phyloP scores from a whole-genome alignment of 352 stramenopile genomes.

The Phytophthora pini region DNA sequence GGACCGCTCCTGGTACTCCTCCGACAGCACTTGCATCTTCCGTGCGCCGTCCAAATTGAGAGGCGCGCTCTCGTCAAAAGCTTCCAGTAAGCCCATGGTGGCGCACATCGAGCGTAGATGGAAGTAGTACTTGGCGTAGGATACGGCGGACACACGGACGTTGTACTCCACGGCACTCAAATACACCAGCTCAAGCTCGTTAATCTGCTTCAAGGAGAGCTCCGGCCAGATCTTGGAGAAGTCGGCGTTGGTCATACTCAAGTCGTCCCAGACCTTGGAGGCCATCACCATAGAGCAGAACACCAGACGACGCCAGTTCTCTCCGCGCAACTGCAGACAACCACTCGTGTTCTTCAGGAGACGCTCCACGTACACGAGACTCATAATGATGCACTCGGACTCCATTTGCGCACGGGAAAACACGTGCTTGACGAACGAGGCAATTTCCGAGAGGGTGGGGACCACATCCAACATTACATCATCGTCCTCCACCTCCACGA shows the following conservation, averaged over 20 bases:
- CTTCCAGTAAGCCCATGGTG: constrained; percentile 81
- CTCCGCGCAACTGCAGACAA: constrained; percentile 70
- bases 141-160: constrained; percentile 86
- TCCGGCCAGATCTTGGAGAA: constrained; percentile 95
- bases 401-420: constrained; percentile 94
- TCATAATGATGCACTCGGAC: constrained; percentile 98
- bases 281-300: constrained; percentile 97
- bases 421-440: constrained; percentile 93
- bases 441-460: constrained; percentile 91
- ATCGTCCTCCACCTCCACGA: constrained; percentile 37
- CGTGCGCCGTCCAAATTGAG: constrained; percentile 84
- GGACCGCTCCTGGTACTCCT: constrained; percentile 87
- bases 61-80: constrained; percentile 79
- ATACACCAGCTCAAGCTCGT: constrained; percentile 95
- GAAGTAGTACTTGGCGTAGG: constrained; percentile 97
- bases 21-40: constrained; percentile 89
- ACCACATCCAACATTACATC: constrained; percentile 55
- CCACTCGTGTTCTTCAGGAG: constrained; percentile 93
- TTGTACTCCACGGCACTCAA: constrained; percentile 92
- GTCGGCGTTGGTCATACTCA: constrained; percentile 98
- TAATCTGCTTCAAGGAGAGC: constrained; percentile 94
- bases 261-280: constrained; percentile 98
- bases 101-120: constrained; percentile 95
- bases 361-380: constrained; percentile 97
- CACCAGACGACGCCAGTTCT: constrained; percentile 95